A percentile compares a stretch with the other conserved stretches of the same genome.
Evolutionary conservation across 345 rosid species (phyloP).

Genomic region (Eucalyptus globulus): DNA sequence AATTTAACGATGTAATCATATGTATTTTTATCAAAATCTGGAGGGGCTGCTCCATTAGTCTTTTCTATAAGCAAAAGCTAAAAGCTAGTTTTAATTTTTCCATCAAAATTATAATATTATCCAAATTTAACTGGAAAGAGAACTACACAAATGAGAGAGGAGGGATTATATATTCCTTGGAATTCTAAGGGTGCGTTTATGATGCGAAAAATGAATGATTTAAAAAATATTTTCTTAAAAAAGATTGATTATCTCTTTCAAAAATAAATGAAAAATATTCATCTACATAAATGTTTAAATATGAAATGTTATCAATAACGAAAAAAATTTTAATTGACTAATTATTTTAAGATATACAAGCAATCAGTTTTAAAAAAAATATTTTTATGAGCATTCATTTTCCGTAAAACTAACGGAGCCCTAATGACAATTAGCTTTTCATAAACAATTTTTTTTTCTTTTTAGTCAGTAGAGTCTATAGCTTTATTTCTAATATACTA

Average conservation of each 20-base stretch:
- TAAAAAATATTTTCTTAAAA: too few species aligned
- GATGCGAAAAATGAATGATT: too few species aligned
- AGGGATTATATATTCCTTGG: not conserved
- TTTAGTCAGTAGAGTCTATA: not conserved
- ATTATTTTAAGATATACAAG: too few species aligned
- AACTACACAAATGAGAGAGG: not conserved
- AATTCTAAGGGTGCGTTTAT: not conserved
- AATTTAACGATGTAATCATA: not conserved
- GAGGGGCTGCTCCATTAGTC: not conserved
- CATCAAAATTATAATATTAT: not conserved
- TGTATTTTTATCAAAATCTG: not conserved
- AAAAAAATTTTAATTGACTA: too few species aligned
- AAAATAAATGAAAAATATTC: too few species aligned
- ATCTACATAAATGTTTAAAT: too few species aligned
- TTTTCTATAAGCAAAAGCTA: not conserved
- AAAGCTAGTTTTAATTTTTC: not conserved
- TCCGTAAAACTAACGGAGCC: accelerated
- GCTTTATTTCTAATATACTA: not conserved
- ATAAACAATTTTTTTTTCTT: too few species aligned
- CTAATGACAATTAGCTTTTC: not conserved
- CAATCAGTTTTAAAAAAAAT: accelerated
- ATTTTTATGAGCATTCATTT: too few species aligned
- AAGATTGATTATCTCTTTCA: too few species aligned
- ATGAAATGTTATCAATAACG: too few species aligned
- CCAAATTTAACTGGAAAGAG: not conserved